phyloP scores from a whole-genome alignment of 352 stramenopile genomes.

The Phytophthora nicotianae region DNA sequence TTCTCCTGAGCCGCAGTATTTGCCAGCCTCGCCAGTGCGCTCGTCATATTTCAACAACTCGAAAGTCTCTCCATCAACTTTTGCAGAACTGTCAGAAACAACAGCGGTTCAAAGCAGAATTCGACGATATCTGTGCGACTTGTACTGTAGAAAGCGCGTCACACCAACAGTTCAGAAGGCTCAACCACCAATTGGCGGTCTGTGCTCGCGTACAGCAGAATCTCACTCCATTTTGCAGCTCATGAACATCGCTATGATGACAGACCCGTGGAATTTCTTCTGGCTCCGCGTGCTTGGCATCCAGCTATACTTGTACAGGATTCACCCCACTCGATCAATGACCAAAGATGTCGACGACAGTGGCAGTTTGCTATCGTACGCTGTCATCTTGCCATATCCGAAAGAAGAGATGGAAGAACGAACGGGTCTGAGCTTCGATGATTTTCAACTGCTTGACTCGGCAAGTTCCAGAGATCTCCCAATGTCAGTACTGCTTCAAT shows the following conservation, averaged over 20 bases:
- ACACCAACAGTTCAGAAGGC: slow-evolving; percentile 5
- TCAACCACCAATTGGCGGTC: neutral
- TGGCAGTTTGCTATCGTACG: neutral
- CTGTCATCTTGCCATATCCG: slow-evolving; percentile 30
- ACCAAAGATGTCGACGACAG: neutral
- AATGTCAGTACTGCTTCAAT: slow-evolving; percentile 24
- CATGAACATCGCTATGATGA: slow-evolving; percentile 59
- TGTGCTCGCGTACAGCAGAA: slow-evolving; percentile 9
- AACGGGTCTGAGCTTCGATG: slow-evolving; percentile 24
- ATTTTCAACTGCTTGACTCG: slow-evolving; percentile 27
- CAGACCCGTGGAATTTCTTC: slow-evolving; percentile 48
- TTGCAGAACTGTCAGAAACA: neutral
- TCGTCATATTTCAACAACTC: neutral
- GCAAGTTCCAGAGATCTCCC: slow-evolving; percentile 27
- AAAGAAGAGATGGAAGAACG: slow-evolving; percentile 35
- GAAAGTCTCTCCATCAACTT: slow-evolving; percentile 1
- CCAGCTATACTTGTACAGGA: slow-evolving; percentile 40
- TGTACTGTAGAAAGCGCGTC: slow-evolving; percentile 2
- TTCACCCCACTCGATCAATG: neutral
- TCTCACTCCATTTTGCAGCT: slow-evolving; percentile 38
- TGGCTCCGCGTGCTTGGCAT: slow-evolving; percentile 34
- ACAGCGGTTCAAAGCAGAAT: neutral
- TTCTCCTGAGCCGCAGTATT: neutral
- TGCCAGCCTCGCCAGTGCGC: neutral
- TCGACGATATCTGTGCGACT: neutral